These are phyloP conservation scores for Pyrenophora seminiperda DNA, from an alignment of 2,329 filamentous ascomycete genomes.

Conservation along the genomic window DNA sequence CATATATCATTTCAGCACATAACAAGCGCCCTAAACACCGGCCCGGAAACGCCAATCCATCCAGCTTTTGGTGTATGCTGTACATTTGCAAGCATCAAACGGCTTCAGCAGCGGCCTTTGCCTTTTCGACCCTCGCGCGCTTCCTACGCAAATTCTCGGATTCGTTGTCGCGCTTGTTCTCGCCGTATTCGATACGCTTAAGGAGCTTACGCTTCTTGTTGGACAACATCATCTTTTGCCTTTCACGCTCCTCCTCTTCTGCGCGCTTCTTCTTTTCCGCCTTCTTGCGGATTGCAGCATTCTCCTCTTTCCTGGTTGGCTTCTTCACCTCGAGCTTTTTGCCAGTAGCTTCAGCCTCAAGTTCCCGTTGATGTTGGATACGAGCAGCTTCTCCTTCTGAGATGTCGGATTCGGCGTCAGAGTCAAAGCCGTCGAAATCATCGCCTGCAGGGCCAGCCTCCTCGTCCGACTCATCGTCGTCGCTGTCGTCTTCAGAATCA, in stretches of 20 bases:
- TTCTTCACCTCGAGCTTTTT: constrained; percentile 50
- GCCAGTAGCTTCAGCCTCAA: constrained; percentile 89
- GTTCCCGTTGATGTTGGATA: constrained; percentile 80
- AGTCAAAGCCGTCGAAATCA: constrained; percentile 56
- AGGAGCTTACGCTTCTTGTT: constrained; percentile 97
- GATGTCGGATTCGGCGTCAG: constrained; percentile 53
- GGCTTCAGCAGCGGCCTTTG: constrained; percentile 41
- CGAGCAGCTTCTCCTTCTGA: constrained; percentile 64
- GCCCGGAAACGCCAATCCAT: constrained; percentile 22
- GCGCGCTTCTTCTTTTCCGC: constrained; percentile 64
- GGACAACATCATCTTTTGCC: constrained; percentile 97
- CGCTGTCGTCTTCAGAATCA: constrained; percentile 53
- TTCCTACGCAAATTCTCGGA: constrained; percentile 86
- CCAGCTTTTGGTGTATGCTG: constrained; percentile 18
- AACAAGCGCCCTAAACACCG: constrained; percentile 18
- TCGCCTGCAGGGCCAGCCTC: constrained; percentile 30
- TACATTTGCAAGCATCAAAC: constrained; percentile 13
- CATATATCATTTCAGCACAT: constrained; percentile 8
- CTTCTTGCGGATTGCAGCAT: constrained; percentile 70
- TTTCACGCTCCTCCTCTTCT: constrained; percentile 86
- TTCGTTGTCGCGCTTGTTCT: constrained; percentile 90
- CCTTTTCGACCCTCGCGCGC: constrained; percentile 83
- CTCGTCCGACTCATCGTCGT: constrained; percentile 50
- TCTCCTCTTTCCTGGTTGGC: constrained; percentile 60
- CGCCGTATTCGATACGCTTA: constrained; percentile 96